These are phyloP conservation scores for Iodosphaeria phyllophila DNA, from an alignment of 2,329 filamentous ascomycete genomes.

Conservation along the genomic window DNA sequence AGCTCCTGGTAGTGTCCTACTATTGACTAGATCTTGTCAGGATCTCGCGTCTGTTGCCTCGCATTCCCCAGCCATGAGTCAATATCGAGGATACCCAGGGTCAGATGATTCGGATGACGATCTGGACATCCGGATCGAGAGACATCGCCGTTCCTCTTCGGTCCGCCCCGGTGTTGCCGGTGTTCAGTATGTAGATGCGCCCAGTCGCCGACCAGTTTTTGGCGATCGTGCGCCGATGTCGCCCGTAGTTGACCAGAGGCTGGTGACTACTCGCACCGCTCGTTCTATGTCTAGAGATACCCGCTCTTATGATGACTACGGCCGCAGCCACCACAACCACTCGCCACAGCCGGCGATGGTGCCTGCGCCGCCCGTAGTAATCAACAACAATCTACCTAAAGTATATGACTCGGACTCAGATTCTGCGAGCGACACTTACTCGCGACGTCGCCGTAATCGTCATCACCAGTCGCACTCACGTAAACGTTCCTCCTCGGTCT, in stretches of 20 bases:
- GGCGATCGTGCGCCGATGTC: too few species aligned
- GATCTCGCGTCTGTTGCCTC: slow-evolving; percentile 6
- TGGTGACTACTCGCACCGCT: slow-evolving; percentile 22
- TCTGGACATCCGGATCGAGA: slow-evolving; percentile 25
- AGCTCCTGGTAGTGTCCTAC: too few species aligned
- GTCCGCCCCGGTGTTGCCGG: slow-evolving; percentile 3
- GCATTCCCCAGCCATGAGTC: slow-evolving; percentile 9
- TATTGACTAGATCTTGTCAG: too few species aligned
- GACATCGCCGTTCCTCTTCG: slow-evolving; percentile 19
- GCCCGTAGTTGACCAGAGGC: slow-evolving; percentile 26
- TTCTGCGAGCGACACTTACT: slow-evolving; percentile 16
- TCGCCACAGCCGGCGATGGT: slow-evolving; percentile 11
- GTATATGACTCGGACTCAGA: slow-evolving; percentile 20
- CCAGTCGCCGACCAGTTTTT: slow-evolving; percentile 20
- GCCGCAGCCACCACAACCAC: slow-evolving; percentile 13
- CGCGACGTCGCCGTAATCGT: slow-evolving; percentile 11
- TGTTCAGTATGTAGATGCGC: slow-evolving; percentile 5
- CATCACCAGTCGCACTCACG: slow-evolving; percentile 10
- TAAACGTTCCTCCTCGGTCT: slow-evolving; percentile 16
- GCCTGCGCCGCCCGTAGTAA: slow-evolving; percentile 27
- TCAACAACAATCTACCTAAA: slow-evolving; percentile 37
- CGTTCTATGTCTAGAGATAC: slow-evolving; percentile 27
- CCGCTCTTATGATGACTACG: slow-evolving; percentile 19
- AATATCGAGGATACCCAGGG: slow-evolving; percentile 18
- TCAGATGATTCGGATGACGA: slow-evolving; percentile 36